Percentiles rank a stretch among this genome's conserved stretches.
phyloP scores from a whole-genome alignment of 139 green algal species.

The Volvox africanus region DNA sequence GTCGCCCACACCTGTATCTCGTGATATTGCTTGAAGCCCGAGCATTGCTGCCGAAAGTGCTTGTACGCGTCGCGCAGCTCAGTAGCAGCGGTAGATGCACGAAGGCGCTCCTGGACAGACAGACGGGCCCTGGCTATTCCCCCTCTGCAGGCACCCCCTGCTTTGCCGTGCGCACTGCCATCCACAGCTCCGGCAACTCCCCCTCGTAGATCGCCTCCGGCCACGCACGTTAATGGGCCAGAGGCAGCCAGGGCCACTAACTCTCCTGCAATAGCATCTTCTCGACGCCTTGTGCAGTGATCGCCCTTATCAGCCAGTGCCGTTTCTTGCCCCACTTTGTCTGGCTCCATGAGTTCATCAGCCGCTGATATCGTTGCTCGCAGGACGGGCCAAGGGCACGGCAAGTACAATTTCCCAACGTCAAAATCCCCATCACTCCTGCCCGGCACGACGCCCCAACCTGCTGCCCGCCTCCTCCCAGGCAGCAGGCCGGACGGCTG shows the following conservation, averaged over 20 bases:
- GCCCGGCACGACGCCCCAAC: no score
- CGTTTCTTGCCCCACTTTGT: background rate
- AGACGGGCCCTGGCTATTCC: background rate
- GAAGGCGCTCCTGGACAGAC: background rate
- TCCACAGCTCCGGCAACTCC: background rate
- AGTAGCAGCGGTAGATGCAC: background rate
- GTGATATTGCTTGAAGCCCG: constrained; percentile 41
- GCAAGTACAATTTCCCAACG: constrained; percentile 5
- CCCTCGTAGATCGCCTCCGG: background rate
- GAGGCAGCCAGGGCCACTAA: no score
- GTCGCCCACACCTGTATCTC: constrained; percentile 26
- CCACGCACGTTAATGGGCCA: background rate
- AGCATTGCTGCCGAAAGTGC: constrained; percentile 15
- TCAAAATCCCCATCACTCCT: background rate
- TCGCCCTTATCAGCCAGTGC: background rate
- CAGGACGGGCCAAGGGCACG: background rate
- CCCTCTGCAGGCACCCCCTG: background rate
- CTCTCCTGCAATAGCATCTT: background rate
- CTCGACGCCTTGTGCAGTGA: background rate
- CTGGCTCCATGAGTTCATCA: background rate
- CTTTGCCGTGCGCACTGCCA: background rate
- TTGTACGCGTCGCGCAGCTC: constrained; percentile 25
- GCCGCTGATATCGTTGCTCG: background rate
- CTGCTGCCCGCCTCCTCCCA: background rate
- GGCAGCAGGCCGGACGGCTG: no score